A percentile compares a stretch with the other conserved stretches of the same genome.
phyloP scores from a whole-genome alignment of 352 stramenopile genomes.

The Bremia lactucae region DNA sequence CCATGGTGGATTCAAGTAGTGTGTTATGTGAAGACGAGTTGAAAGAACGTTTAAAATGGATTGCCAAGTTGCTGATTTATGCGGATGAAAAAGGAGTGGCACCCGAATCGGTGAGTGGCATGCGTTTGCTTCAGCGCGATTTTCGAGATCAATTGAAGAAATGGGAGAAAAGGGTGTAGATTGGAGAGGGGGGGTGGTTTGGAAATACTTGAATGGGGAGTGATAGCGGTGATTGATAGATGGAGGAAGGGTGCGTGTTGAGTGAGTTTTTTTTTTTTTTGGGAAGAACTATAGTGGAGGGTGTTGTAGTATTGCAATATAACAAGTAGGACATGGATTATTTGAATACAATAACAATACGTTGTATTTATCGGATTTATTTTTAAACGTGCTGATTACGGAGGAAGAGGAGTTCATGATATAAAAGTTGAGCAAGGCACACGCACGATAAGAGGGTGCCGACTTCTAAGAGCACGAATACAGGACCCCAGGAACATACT shows the following conservation, averaged over 20 bases:
- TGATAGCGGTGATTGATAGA: too few relatives aligned
- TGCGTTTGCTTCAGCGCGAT: conserved; percentile 20
- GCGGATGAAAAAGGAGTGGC: conserved; percentile 14
- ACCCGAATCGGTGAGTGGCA: conserved; percentile 13
- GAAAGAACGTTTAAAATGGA: conserved; percentile 23
- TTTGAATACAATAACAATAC: too few relatives aligned
- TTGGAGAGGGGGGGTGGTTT: too few relatives aligned
- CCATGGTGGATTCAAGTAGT: neutral
- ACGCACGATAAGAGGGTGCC: conserved; percentile 54
- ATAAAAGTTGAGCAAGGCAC: conserved; percentile 52
- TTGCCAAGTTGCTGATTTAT: conserved; percentile 21
- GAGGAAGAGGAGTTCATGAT: conserved; percentile 57
- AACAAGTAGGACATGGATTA: too few relatives aligned
- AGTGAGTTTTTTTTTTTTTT: too few relatives aligned
- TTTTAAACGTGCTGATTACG: conserved; percentile 18
- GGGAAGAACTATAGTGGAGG: too few relatives aligned
- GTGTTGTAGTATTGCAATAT: too few relatives aligned
- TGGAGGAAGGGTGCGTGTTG: too few relatives aligned
- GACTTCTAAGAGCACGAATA: conserved; percentile 59
- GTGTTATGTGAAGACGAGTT: conserved; percentile 11
- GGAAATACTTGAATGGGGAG: too few relatives aligned
- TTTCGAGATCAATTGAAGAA: conserved; percentile 18
- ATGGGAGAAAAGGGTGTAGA: too few relatives aligned
- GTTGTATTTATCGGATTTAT: too few relatives aligned
- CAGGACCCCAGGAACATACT: conserved; percentile 62